phyloP scores from a whole-genome alignment of 73 alveolate genomes.

The Breviolum minutum region DNA sequence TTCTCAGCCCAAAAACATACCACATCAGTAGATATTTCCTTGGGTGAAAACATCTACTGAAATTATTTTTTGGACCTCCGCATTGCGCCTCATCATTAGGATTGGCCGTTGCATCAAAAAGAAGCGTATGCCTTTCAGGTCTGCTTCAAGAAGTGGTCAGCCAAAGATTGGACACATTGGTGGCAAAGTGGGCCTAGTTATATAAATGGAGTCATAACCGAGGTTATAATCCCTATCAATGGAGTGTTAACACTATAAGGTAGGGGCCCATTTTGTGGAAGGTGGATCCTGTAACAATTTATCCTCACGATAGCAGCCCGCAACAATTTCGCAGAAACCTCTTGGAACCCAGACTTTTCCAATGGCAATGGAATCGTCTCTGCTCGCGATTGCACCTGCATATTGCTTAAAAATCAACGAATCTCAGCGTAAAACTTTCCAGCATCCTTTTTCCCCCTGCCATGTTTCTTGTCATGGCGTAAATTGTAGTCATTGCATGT shows the following conservation, averaged over 20 bases:
- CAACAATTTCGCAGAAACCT: too few species aligned
- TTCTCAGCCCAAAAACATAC: too few species aligned
- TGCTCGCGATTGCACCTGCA: constrained; percentile 61
- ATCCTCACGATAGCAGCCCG: too few species aligned
- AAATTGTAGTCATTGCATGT: too few species aligned
- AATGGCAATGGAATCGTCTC: constrained; percentile 65
- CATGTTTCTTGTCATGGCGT: too few species aligned
- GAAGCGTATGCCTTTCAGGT: constrained; percentile 50
- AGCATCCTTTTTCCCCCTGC: background rate
- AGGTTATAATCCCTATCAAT: too few species aligned
- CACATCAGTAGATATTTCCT: background rate
- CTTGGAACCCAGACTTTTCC: background rate
- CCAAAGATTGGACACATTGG: background rate
- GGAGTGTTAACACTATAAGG: too few species aligned
- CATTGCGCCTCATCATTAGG: constrained; percentile 45
- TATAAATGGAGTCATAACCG: too few species aligned
- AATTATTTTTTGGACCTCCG: background rate
- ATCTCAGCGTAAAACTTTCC: too few species aligned
- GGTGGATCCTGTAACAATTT: too few species aligned
- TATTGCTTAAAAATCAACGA: background rate
- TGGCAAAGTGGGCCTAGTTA: too few species aligned
- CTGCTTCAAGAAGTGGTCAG: background rate
- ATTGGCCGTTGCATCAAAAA: constrained; percentile 46
- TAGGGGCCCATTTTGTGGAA: too few species aligned
- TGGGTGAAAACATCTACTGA: background rate